Evolutionary conservation across 2,329 filamentous ascomycete species (phyloP).

Genomic region (Penicillium sp.): DNA sequence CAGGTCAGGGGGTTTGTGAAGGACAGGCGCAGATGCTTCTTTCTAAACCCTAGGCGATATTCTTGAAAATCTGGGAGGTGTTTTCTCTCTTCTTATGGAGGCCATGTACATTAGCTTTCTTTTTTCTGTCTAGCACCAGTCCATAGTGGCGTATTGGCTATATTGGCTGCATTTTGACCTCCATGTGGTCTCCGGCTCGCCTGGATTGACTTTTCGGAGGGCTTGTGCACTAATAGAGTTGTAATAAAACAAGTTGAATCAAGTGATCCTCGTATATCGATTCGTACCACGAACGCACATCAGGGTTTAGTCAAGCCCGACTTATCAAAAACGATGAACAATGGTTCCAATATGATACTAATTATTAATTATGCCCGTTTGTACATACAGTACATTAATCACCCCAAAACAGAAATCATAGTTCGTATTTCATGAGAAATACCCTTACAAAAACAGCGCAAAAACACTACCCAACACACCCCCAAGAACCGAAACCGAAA

Average conservation of each 20-base stretch:
- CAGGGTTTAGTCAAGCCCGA: too few relatives aligned
- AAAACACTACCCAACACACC: constrained; percentile 19
- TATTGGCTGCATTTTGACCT: not conserved
- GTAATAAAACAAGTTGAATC: too few relatives aligned
- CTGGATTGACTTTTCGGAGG: not conserved
- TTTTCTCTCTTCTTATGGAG: not conserved
- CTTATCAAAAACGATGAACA: not conserved
- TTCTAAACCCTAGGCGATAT: constrained; percentile 9
- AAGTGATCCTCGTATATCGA: too few relatives aligned
- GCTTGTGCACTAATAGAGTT: not conserved
- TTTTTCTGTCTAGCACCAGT: not conserved
- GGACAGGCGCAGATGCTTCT: constrained; percentile 10
- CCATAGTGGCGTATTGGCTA: not conserved
- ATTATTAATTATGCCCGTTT: not conserved
- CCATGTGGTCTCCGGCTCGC: not conserved
- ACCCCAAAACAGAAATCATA: not conserved
- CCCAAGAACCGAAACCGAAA: constrained; percentile 26
- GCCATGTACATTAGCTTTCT: constrained; percentile 12
- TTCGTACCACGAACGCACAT: too few relatives aligned
- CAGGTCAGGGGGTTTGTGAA: constrained; percentile 6
- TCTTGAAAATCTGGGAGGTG: not conserved
- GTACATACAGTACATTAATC: not conserved
- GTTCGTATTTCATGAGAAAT: not conserved
- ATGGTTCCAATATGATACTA: not conserved
- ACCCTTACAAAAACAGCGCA: constrained; percentile 4